Percentiles rank a stretch among this genome's conserved stretches.
These are phyloP conservation scores for Cercospora beticola DNA, from an alignment of 2,329 filamentous ascomycete species.

Conservation along the genomic window DNA sequence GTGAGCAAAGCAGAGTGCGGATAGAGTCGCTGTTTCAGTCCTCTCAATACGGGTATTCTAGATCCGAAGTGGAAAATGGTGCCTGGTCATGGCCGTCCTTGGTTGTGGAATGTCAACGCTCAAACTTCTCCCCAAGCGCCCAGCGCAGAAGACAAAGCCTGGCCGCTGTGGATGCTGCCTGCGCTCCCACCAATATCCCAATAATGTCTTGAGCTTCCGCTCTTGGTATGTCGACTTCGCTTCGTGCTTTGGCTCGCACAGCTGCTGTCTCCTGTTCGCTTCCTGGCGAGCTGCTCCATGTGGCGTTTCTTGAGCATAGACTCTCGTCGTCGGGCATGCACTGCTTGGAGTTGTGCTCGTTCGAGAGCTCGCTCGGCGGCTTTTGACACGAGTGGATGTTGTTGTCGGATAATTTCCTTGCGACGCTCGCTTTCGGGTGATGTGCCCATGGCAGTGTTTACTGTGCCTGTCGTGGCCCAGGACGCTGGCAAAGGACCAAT, in stretches of 20 bases:
- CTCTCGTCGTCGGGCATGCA: conserved; percentile 20
- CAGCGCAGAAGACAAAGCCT: conserved; percentile 46
- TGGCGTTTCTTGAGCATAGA: conserved; percentile 29
- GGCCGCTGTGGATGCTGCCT: conserved; percentile 60
- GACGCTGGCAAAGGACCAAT: conserved; percentile 34
- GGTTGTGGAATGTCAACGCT: conserved; percentile 5
- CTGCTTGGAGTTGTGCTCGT: conserved; percentile 25
- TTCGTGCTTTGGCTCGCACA: conserved; percentile 87
- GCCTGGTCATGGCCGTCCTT: too few relatives aligned
- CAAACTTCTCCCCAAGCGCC: conserved; percentile 78
- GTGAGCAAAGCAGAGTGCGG: background rate
- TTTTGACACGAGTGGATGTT: conserved; percentile 79
- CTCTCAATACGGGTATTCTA: background rate
- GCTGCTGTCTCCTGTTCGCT: conserved; percentile 53
- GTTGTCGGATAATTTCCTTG: conserved; percentile 79
- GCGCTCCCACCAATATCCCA: conserved; percentile 87
- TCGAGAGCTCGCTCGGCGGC: conserved; percentile 48
- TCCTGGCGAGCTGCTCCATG: conserved; percentile 46
- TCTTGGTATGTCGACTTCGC: conserved; percentile 60
- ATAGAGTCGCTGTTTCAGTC: conserved; percentile 3
- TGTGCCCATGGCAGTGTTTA: conserved; percentile 45
- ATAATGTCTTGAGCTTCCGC: conserved; percentile 72
- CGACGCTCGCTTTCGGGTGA: conserved; percentile 67
- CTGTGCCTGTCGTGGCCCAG: conserved; percentile 37
- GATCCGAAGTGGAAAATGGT: background rate